Conservation (phyloP, 148 eudicot species). For the Bassia scoparia region DNA sequence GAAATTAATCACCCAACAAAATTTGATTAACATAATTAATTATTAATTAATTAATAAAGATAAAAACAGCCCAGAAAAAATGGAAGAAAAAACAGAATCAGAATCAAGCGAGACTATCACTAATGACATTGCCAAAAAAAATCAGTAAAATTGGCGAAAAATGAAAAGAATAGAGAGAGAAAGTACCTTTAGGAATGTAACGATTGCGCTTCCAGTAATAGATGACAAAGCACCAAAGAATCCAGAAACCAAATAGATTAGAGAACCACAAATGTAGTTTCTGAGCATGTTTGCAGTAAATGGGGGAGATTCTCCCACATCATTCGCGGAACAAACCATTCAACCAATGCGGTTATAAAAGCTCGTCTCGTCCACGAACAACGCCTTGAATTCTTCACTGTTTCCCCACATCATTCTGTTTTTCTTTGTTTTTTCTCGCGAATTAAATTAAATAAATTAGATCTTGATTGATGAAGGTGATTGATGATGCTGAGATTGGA, state of each 20-base stretch:
- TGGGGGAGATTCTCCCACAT: slow-evolving; percentile 69
- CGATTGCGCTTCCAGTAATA: slow-evolving; percentile 74
- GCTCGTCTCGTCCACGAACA: slow-evolving; percentile 52
- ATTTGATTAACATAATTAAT: no score
- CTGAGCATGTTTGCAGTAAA: slow-evolving; percentile 69
- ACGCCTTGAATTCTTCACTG: slow-evolving; percentile 26
- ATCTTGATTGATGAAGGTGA: not conserved
- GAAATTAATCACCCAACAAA: not conserved
- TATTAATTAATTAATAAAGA: no score
- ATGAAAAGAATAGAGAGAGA: not conserved
- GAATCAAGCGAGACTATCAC: not conserved
- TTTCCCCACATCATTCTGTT: slow-evolving; percentile 12
- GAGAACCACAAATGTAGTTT: slow-evolving; percentile 57
- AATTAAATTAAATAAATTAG: not conserved
- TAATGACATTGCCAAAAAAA: not conserved
- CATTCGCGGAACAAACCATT: slow-evolving; percentile 36
- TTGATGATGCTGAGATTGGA: not conserved
- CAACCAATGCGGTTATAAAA: slow-evolving; percentile 57
- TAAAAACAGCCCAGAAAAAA: not conserved
- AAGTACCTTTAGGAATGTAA: slow-evolving; percentile 73
- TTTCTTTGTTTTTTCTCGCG: not conserved
- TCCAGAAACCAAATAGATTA: slow-evolving; percentile 61
- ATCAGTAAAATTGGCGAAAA: not conserved
- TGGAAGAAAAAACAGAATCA: not conserved
- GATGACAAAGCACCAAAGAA: slow-evolving; percentile 81